Conservation (phyloP, 2,329 filamentous ascomycete species). For the Arthrobotrys sinensis region DNA sequence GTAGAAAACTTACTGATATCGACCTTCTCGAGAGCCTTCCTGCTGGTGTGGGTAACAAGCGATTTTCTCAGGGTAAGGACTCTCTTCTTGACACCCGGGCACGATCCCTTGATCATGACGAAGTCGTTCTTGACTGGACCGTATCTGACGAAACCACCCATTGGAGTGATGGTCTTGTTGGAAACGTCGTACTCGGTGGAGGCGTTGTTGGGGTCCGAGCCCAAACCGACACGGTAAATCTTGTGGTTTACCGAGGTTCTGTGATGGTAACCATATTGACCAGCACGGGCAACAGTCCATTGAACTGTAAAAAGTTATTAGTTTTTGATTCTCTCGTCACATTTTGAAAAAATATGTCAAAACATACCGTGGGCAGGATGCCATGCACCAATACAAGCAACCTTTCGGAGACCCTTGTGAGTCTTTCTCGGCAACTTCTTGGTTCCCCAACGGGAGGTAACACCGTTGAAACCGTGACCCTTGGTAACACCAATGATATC, state of each 20-base stretch:
- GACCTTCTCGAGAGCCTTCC: slow-evolving; percentile 98
- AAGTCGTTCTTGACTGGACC: slow-evolving; percentile 99
- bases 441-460: slow-evolving; percentile 98
- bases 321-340: background rate
- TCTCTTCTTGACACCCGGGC: slow-evolving; percentile 99
- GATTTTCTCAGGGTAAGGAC: slow-evolving; percentile 99
- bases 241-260: slow-evolving; percentile 99
- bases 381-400: slow-evolving; percentile 99
- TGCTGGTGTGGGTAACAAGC: slow-evolving; percentile 96
- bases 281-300: slow-evolving; percentile 93
- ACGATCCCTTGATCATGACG: slow-evolving; percentile 95
- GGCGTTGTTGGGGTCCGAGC: slow-evolving; percentile 88
- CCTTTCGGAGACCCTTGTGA: slow-evolving; percentile 99
- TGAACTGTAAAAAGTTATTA: slow-evolving; percentile 40
- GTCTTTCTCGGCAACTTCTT: slow-evolving; percentile 99
- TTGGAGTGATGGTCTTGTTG: slow-evolving; percentile 90
- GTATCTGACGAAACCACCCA: slow-evolving; percentile 99
- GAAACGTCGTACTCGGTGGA: slow-evolving; percentile 95
- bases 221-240: slow-evolving; percentile 98
- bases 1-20: slow-evolving; percentile 77
- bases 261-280: slow-evolving; percentile 99
- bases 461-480: slow-evolving; percentile 98
- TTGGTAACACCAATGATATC: slow-evolving; percentile 99
- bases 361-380: slow-evolving; percentile 92
- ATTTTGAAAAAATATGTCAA: background rate